Evolutionary conservation across 1,284 basidiomycete species (phyloP).

Genomic region (Papiliotrema fonsecae): DNA sequence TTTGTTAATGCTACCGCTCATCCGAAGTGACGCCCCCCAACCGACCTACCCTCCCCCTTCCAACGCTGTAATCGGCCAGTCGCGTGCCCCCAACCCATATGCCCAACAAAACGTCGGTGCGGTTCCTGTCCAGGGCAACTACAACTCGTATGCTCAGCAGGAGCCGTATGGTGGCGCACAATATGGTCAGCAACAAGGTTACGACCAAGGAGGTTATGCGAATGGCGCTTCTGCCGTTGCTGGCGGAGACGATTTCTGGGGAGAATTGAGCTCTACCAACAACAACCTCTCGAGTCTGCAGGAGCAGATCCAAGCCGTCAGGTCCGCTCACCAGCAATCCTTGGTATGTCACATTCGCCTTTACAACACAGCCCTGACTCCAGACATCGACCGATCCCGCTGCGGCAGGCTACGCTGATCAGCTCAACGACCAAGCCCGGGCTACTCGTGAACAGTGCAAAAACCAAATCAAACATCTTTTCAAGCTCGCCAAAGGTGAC

Average conservation of each 20-base stretch:
- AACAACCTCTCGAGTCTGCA: slow-evolving; percentile 36
- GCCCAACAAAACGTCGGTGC: slow-evolving; percentile 24
- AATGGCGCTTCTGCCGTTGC: slow-evolving; percentile 20
- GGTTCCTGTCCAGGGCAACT: slow-evolving; percentile 13
- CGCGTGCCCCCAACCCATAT: slow-evolving; percentile 34
- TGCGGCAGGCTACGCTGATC: slow-evolving; percentile 53
- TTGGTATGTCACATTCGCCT: slow-evolving; percentile 7
- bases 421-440: slow-evolving; percentile 72
- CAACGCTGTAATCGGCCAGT: slow-evolving; percentile 33
- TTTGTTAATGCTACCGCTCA: too few species aligned
- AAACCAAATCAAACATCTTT: slow-evolving; percentile 70
- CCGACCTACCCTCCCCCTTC: slow-evolving; percentile 27
- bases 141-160: slow-evolving; percentile 18
- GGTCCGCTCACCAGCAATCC: slow-evolving; percentile 36
- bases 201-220: slow-evolving; percentile 27
- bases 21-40: neutral
- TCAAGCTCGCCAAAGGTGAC: slow-evolving; percentile 69
- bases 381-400: slow-evolving; percentile 43
- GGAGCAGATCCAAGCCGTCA: slow-evolving; percentile 43
- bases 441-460: slow-evolving; percentile 68
- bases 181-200: slow-evolving; percentile 39
- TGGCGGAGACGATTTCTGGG: slow-evolving; percentile 41
- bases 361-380: slow-evolving; percentile 3
- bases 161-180: slow-evolving; percentile 8
- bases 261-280: slow-evolving; percentile 34